Conservation (phyloP, 768 basidiomycete genomes). For the Amanita molliuscula region DNA sequence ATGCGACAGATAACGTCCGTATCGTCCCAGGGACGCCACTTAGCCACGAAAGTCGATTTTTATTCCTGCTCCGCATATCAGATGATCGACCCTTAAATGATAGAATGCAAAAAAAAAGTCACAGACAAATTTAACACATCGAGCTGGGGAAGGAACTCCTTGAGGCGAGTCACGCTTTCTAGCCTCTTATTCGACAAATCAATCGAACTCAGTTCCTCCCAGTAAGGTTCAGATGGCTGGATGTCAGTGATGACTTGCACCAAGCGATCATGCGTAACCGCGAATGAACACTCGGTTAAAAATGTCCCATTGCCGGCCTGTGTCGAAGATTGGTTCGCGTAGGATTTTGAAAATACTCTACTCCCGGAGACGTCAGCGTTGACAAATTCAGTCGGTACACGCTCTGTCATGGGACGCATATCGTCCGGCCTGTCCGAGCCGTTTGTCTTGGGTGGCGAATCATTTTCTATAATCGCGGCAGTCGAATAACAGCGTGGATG, state of each 20-base stretch:
- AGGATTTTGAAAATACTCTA: slow-evolving; percentile 35
- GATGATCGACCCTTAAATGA: slow-evolving; percentile 3
- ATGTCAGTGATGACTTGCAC: slow-evolving; percentile 91
- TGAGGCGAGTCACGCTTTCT: slow-evolving; percentile 73
- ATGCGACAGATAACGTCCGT: slow-evolving; percentile 69
- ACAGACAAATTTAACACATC: slow-evolving; percentile 68
- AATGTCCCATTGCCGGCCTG: slow-evolving; percentile 38
- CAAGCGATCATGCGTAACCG: slow-evolving; percentile 82
- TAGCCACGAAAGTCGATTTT: slow-evolving; percentile 68
- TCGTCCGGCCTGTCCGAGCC: slow-evolving; percentile 36
- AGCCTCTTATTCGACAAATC: slow-evolving; percentile 65
- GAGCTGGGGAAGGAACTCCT: slow-evolving; percentile 83
- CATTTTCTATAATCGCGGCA: slow-evolving; percentile 19
- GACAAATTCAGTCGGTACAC: slow-evolving; percentile 22
- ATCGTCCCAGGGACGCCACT: slow-evolving; percentile 66
- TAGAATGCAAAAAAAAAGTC: slow-evolving; percentile 4
- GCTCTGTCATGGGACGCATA: slow-evolving; percentile 33
- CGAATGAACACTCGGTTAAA: slow-evolving; percentile 96
- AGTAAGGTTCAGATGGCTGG: slow-evolving; percentile 89
- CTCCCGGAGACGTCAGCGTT: slow-evolving; percentile 22
- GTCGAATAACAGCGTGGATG: slow-evolving; percentile 7
- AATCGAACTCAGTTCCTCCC: slow-evolving; percentile 72
- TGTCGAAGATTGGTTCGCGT: slow-evolving; percentile 25
- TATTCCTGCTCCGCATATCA: slow-evolving; percentile 37
- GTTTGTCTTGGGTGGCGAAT: slow-evolving; percentile 47